These are phyloP conservation scores for Globisporangium sylvaticum DNA, from an alignment of 352 stramenopile species.

Conservation along the genomic window DNA sequence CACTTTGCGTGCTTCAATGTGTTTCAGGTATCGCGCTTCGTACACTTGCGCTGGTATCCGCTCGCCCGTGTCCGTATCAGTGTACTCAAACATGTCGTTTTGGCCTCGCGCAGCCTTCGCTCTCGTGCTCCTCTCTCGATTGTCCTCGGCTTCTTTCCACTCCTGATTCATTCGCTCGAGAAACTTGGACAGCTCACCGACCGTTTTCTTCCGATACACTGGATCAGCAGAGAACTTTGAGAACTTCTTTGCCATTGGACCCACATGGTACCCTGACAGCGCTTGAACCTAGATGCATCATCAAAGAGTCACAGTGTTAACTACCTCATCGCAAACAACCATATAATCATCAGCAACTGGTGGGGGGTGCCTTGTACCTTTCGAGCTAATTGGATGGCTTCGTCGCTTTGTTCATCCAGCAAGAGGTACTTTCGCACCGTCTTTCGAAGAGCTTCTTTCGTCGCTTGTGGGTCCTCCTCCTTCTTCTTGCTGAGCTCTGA, in stretches of 20 bases:
- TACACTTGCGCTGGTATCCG: slow-evolving; percentile 34
- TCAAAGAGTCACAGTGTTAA: neutral
- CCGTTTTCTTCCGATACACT: slow-evolving; percentile 40
- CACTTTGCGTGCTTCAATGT: slow-evolving; percentile 25
- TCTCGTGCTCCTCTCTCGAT: slow-evolving; percentile 37
- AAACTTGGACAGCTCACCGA: slow-evolving; percentile 28
- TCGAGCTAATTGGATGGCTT: slow-evolving; percentile 37
- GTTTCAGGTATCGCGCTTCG: slow-evolving; percentile 44
- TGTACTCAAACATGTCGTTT: slow-evolving; percentile 49
- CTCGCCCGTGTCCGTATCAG: slow-evolving; percentile 34
- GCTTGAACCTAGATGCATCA: slow-evolving; percentile 27
- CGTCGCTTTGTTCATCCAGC: slow-evolving; percentile 34
- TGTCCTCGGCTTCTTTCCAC: slow-evolving; percentile 36
- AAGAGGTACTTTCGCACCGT: slow-evolving; percentile 42
- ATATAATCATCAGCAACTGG: too few species aligned
- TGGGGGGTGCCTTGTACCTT: slow-evolving; percentile 11
- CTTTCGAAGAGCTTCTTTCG: slow-evolving; percentile 20
- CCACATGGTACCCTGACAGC: slow-evolving; percentile 41
- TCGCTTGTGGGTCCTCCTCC: too few species aligned
- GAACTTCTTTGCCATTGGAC: slow-evolving; percentile 25
- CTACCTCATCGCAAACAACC: neutral
- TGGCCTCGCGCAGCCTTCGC: slow-evolving; percentile 25
- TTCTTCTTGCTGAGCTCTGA: neutral
- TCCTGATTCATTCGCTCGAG: slow-evolving; percentile 55
- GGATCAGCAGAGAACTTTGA: slow-evolving; percentile 37